phyloP scores from a whole-genome alignment of 75 land plant genomes.

The Pinus albicaulis region DNA sequence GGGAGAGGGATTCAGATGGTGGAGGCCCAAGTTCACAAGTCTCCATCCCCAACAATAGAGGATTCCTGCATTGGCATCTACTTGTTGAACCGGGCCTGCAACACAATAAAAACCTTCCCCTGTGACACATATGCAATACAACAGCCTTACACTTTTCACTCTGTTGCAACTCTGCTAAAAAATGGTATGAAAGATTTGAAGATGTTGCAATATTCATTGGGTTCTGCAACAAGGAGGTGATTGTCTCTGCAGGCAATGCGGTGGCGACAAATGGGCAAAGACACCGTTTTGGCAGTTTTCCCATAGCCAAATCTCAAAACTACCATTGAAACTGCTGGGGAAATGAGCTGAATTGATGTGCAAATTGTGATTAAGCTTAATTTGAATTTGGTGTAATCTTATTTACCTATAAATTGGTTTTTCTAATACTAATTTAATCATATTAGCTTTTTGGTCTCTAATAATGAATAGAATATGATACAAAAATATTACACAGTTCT shows the following conservation, averaged over 20 bases:
- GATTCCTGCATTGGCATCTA: slow-evolving; percentile 52
- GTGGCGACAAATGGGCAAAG: slow-evolving; percentile 43
- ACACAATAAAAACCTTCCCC: slow-evolving; percentile 36
- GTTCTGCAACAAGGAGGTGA: slow-evolving; percentile 59
- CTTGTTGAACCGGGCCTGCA: slow-evolving; percentile 33
- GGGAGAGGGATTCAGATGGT: too few species aligned
- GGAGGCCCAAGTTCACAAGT: too few species aligned
- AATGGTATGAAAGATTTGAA: slow-evolving; percentile 49
- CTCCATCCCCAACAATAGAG: slow-evolving; percentile 13
- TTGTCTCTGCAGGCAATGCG: slow-evolving; percentile 56
- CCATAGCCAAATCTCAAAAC: slow-evolving; percentile 52
- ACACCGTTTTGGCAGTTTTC: slow-evolving; percentile 45
- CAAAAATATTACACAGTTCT: too few species aligned
- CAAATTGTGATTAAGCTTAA: slow-evolving; percentile 43
- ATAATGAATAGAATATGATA: too few species aligned
- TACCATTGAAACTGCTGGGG: slow-evolving; percentile 84
- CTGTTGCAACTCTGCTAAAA: slow-evolving; percentile 46
- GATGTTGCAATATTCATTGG: slow-evolving; percentile 67
- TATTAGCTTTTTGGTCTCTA: too few species aligned
- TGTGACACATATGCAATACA: slow-evolving; percentile 36
- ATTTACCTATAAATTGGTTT: too few species aligned
- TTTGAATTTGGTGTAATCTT: slow-evolving; percentile 77
- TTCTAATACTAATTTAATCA: too few species aligned
- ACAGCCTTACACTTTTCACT: slow-evolving; percentile 77
- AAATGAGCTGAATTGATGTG: slow-evolving; percentile 46